Evolutionary conservation across 805 yeast genomes (phyloP).

Genomic region (Candida nitratophila): DNA sequence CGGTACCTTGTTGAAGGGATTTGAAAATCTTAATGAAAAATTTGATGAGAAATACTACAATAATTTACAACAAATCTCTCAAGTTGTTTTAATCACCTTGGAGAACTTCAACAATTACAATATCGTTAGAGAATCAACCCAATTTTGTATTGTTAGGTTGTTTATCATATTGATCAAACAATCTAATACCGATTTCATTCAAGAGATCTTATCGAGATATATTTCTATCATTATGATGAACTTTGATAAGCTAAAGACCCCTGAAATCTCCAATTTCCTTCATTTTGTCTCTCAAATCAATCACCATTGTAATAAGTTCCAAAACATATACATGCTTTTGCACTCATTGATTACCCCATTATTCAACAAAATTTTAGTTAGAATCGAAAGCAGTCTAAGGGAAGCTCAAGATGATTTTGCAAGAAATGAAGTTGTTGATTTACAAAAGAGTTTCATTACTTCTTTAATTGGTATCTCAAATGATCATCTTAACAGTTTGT

Average conservation of each 20-base stretch:
- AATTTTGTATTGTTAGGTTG: conserved; percentile 83
- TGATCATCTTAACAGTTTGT: conserved; percentile 73
- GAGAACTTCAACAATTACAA: conserved; percentile 65
- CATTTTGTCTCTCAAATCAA: conserved; percentile 84
- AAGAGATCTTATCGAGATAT: conserved; percentile 54
- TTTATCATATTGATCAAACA: conserved; percentile 59
- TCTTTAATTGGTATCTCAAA: conserved; percentile 63
- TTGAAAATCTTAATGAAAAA: conserved; percentile 36
- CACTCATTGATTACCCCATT: conserved; percentile 73
- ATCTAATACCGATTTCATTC: conserved; percentile 30
- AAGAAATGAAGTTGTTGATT: conserved; percentile 50
- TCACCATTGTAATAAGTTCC: conserved; percentile 65
- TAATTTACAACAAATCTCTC: conserved; percentile 41
- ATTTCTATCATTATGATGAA: conserved; percentile 57
- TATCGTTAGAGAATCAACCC: conserved; percentile 72
- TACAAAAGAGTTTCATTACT: conserved; percentile 65
- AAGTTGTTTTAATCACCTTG: conserved; percentile 76
- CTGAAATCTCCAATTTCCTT: conserved; percentile 74
- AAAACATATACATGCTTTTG: conserved; percentile 63
- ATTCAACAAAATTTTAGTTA: conserved; percentile 49
- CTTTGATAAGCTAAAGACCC: conserved; percentile 47
- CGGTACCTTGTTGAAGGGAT: conserved; percentile 85
- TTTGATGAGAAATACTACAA: conserved; percentile 24
- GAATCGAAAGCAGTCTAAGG: conserved; percentile 15
- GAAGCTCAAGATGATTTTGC: conserved; percentile 25